Evolutionary conservation across 768 basidiomycete species (phyloP).

Genomic region (Hericium coralloides): DNA sequence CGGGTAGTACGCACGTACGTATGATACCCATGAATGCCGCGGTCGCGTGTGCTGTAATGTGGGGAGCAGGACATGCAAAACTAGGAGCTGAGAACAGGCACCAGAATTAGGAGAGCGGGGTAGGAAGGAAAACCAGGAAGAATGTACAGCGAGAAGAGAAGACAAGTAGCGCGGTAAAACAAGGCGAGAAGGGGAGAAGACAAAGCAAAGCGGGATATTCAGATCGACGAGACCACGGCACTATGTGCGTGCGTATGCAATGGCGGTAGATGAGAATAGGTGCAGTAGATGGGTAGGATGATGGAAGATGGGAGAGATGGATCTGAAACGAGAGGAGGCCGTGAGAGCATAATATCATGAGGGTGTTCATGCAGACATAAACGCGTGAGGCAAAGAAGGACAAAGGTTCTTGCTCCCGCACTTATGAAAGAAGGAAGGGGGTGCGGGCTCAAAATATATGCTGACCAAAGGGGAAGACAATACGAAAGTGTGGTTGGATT

Average conservation of each 20-base stretch:
- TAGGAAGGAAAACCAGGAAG: background rate
- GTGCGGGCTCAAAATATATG: background rate
- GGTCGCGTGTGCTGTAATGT: background rate
- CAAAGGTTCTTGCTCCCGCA: background rate
- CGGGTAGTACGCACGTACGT: background rate
- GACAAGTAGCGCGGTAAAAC: background rate
- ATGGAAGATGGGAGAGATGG: too few relatives aligned
- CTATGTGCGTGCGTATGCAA: background rate
- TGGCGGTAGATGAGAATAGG: background rate
- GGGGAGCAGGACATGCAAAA: background rate
- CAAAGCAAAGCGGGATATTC: background rate
- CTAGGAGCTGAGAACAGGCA: too few relatives aligned
- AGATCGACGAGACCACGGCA: background rate
- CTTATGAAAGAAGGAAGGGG: background rate
- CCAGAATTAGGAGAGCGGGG: background rate
- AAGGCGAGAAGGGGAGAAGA: background rate
- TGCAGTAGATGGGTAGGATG: background rate
- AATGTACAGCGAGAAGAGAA: background rate
- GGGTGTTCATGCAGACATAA: slow-evolving; percentile 1
- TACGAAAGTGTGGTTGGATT: slow-evolving; percentile 6
- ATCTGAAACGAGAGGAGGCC: background rate
- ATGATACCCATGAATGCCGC: background rate
- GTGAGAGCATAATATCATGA: background rate
- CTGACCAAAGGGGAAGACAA: background rate
- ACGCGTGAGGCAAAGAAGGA: background rate